phyloP scores from a whole-genome alignment of 495 filamentous ascomycete species.

The Aspergillus steynii region DNA sequence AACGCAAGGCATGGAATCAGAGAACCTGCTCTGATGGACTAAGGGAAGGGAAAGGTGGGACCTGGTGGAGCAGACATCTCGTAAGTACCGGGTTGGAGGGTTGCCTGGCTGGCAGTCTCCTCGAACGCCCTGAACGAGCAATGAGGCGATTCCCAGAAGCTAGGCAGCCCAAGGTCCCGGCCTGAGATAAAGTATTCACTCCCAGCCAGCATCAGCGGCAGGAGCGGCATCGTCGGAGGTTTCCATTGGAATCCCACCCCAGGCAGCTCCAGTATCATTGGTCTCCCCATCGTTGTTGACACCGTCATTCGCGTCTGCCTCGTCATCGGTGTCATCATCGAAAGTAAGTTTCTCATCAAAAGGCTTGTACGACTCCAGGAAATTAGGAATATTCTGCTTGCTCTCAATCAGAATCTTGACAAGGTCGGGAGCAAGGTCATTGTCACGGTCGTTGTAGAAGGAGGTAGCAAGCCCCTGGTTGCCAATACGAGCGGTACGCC shows the following conservation, averaged over 20 bases:
- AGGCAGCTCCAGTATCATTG: constrained; percentile 6
- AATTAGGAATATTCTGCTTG: constrained; percentile 76
- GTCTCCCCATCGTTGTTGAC: constrained; percentile 18
- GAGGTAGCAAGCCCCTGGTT: constrained; percentile 83
- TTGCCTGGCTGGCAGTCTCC: no score
- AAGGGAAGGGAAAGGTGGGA: neutral
- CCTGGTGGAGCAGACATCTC: no score
- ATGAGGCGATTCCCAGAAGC: neutral
- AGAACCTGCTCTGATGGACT: neutral
- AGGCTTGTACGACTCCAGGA: constrained; percentile 65
- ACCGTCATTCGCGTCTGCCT: constrained; percentile 35
- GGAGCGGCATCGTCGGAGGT: neutral
- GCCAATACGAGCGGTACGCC: constrained; percentile 92
- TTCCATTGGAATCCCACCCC: constrained; percentile 17
- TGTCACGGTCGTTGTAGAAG: constrained; percentile 76
- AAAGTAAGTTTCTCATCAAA: constrained; percentile 53
- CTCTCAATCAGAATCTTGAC: constrained; percentile 80
- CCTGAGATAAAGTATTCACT: neutral
- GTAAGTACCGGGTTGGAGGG: no score
- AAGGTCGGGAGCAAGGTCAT: constrained; percentile 65
- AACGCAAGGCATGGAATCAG: neutral
- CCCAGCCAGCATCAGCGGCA: neutral
- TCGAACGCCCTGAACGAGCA: neutral
- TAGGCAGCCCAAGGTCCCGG: neutral
- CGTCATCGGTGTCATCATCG: constrained; percentile 64